These are phyloP conservation scores for Daldinia childiae DNA, from an alignment of 495 filamentous ascomycete genomes.

Conservation along the genomic window DNA sequence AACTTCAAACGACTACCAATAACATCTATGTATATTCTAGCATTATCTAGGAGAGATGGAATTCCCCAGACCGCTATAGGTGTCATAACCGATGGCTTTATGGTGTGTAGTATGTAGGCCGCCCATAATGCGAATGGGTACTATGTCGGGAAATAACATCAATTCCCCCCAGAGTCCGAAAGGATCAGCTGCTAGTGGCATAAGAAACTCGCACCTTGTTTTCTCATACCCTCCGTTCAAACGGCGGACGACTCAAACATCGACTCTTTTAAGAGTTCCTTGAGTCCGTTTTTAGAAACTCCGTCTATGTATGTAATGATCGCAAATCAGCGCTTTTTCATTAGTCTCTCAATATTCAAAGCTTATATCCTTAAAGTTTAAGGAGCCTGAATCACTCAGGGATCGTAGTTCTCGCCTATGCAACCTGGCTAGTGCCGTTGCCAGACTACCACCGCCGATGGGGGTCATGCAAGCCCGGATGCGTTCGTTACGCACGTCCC, in stretches of 20 bases:
- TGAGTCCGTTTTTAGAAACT: conserved; percentile 18
- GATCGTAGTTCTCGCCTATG: conserved; percentile 22
- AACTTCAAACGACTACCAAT: conserved; percentile 50
- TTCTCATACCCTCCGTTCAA: conserved; percentile 2
- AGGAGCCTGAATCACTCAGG: conserved; percentile 19
- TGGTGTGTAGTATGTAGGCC: conserved; percentile 17
- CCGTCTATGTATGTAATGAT: neutral
- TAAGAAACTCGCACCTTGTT: conserved; percentile 17
- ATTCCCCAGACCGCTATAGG: conserved; percentile 28
- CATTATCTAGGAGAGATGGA: conserved; percentile 24
- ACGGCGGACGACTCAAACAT: conserved; percentile 11
- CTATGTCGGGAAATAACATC: conserved; percentile 9
- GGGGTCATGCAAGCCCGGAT: conserved; percentile 40
- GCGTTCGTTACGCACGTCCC: conserved; percentile 51
- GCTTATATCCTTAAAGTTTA: conserved; percentile 10
- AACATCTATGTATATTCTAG: conserved; percentile 4
- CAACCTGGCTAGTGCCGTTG: conserved; percentile 30
- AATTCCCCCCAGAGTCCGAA: neutral
- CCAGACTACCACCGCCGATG: conserved; percentile 28
- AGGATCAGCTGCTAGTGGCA: neutral
- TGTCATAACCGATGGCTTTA: conserved; percentile 4
- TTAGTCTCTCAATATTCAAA: conserved; percentile 15
- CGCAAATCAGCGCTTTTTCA: neutral
- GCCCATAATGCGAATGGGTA: conserved; percentile 19
- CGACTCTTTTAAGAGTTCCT: conserved; percentile 1